Conservation (phyloP, 805 yeast species). For the Scheffersomyces stipitis region DNA sequence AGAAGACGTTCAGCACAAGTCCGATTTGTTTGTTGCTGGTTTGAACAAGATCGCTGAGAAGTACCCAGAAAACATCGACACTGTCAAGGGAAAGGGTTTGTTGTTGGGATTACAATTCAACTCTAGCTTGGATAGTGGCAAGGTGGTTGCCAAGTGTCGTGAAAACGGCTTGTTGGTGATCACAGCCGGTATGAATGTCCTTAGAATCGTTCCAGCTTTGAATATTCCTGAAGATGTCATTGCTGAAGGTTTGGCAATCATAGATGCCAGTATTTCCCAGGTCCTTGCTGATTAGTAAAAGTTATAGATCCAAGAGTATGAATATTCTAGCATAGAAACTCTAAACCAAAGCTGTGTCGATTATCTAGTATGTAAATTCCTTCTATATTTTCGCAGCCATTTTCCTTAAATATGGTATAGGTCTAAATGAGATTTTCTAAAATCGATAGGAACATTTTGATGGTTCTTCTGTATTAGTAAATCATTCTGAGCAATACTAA, state of each 20-base stretch:
- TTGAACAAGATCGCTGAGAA: slow-evolving; percentile 51
- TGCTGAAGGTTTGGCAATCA: slow-evolving; percentile 67
- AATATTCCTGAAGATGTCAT: slow-evolving; percentile 73
- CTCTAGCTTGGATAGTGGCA: slow-evolving; percentile 53
- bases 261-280: slow-evolving; percentile 38
- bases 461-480: too few species aligned
- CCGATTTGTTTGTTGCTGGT: slow-evolving; percentile 53
- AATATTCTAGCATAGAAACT: too few species aligned
- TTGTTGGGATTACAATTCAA: slow-evolving; percentile 79
- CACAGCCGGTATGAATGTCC: slow-evolving; percentile 88
- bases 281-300: too few species aligned
- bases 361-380: too few species aligned
- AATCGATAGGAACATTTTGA: too few species aligned
- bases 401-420: too few species aligned
- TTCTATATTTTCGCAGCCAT: too few species aligned
- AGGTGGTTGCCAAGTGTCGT: slow-evolving; percentile 67
- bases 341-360: too few species aligned
- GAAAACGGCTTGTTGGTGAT: slow-evolving; percentile 80
- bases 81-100: slow-evolving; percentile 86
- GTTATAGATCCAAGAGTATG: too few species aligned
- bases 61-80: slow-evolving; percentile 61
- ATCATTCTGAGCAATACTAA: too few species aligned
- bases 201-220: slow-evolving; percentile 90
- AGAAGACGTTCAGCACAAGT: slow-evolving; percentile 56
- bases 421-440: too few species aligned